Evolutionary conservation across 179 eudicot species (phyloP).

Genomic region (Beta macrorhiza): DNA sequence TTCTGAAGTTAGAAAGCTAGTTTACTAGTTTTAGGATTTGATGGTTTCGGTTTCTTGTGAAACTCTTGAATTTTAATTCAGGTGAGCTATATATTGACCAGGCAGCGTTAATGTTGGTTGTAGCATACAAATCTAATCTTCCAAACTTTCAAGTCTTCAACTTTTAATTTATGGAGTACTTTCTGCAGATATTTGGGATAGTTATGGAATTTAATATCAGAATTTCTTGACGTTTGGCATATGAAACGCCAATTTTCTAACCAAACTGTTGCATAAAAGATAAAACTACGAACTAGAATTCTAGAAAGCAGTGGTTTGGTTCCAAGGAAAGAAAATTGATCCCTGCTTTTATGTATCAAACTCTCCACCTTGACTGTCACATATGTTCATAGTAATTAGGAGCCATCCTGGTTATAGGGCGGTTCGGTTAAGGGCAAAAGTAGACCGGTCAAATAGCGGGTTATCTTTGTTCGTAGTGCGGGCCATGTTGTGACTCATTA

Average conservation of each 20-base stretch:
- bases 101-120: slow-evolving; percentile 35
- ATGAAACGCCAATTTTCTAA: neutral
- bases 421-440: neutral
- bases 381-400: neutral
- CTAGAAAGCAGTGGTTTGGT: neutral
- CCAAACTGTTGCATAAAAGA: neutral
- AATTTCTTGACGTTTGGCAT: neutral
- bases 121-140: slow-evolving; percentile 9
- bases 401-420: neutral
- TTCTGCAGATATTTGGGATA: neutral
- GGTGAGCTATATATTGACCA: slow-evolving; percentile 65
- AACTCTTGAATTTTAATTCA: slow-evolving; percentile 13
- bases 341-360: neutral
- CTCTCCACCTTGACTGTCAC: neutral
- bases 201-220: neutral
- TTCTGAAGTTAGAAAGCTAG: slow-evolving; percentile 5
- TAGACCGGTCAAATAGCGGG: too few relatives aligned
- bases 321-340: neutral
- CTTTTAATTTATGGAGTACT: neutral
- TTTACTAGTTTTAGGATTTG: slow-evolving; percentile 16
- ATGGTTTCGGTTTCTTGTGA: slow-evolving; percentile 30
- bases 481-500: too few relatives aligned
- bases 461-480: too few relatives aligned
- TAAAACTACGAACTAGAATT: neutral
- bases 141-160: slow-evolving; percentile 24